Conservation (phyloP, 1,284 basidiomycete species). For the Microbotryum intermedium region DNA sequence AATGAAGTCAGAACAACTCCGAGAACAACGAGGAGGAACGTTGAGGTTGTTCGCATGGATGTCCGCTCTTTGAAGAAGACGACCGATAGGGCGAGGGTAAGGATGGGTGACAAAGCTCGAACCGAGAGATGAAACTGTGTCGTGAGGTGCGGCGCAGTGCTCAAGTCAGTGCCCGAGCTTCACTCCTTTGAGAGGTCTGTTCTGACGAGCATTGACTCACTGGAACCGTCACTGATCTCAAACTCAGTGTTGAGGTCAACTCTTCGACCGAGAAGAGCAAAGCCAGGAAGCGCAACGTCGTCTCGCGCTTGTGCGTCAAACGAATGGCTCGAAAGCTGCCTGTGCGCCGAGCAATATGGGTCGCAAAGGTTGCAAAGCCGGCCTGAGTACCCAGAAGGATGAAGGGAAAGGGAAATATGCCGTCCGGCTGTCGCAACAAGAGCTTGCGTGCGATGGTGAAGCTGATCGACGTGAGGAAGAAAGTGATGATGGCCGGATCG, state of each 20-base stretch:
- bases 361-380: slow-evolving; percentile 17
- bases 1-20: slow-evolving; percentile 25
- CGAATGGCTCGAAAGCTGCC: slow-evolving; percentile 14
- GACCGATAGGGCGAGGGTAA: slow-evolving; percentile 23
- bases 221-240: slow-evolving; percentile 23
- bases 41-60: slow-evolving; percentile 11
- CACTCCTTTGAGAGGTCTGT: no score
- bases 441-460: slow-evolving; percentile 22
- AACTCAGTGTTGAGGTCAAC: slow-evolving; percentile 14
- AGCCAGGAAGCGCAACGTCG: slow-evolving; percentile 7
- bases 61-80: slow-evolving; percentile 15
- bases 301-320: slow-evolving; percentile 11
- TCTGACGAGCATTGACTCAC: not conserved
- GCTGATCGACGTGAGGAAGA: slow-evolving; percentile 20
- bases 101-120: slow-evolving; percentile 23
- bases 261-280: slow-evolving; percentile 25
- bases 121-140: slow-evolving; percentile 25
- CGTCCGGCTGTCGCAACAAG: slow-evolving; percentile 10
- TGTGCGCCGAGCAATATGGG: slow-evolving; percentile 8
- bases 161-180: not conserved
- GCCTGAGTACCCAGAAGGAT: slow-evolving; percentile 13
- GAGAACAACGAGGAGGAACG: slow-evolving; percentile 22
- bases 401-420: slow-evolving; percentile 20
- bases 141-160: not conserved
- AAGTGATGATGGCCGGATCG: slow-evolving; percentile 15